Evolutionary conservation across 768 basidiomycete species (phyloP), one percentile per base, ranked within the genome.

Genomic region (Psilocybe cubensis): DNA sequence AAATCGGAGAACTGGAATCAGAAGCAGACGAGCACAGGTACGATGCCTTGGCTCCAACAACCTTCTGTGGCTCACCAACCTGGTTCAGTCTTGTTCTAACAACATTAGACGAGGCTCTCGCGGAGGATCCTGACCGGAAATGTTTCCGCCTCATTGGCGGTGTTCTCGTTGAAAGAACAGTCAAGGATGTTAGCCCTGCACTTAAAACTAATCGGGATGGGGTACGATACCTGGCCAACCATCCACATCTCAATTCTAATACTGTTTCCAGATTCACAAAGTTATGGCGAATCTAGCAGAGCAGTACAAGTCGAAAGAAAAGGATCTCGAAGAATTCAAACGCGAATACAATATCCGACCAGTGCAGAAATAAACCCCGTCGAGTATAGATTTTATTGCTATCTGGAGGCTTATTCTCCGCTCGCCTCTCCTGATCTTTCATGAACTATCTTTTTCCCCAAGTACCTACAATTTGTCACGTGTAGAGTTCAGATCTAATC

Each of bases 91-190:
- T 99, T 14, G 97, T 99, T 8, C 81, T 98, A 35, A 81, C 83
- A 3, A 98, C 97, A 1, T 75, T 99, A 31, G 83, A 89, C 62
- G 94, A 98, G 61, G 87, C 87, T 9, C 75, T 94, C 35, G 79
- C 77, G n/a, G 83, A 86, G 57, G 91, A 96, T 57, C 95, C 96
- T 17, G 83, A 87, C 72, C 87, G 97, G 56, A 95, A 94, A 77
- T 98, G 97, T 74, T 99, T 98, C 77, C 88, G 96, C 52, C 80
- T 98, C 63, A 91, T 99, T 61, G 97, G 97, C 4, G 96, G 96
- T 25, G 89, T 97, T 5, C 82, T 99, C 14, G 96, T 98, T 25
- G 95, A 98, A 70, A 83, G 96, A 45, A 98, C 96, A 2, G 97
- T 98, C 44, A 88, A 90, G 69, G 96, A 98, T 63, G 93, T 98